Percentiles rank a stretch among this genome's conserved stretches.
Conservation (phyloP, 352 stramenopile species). For the Phytophthora palmivora region DNA sequence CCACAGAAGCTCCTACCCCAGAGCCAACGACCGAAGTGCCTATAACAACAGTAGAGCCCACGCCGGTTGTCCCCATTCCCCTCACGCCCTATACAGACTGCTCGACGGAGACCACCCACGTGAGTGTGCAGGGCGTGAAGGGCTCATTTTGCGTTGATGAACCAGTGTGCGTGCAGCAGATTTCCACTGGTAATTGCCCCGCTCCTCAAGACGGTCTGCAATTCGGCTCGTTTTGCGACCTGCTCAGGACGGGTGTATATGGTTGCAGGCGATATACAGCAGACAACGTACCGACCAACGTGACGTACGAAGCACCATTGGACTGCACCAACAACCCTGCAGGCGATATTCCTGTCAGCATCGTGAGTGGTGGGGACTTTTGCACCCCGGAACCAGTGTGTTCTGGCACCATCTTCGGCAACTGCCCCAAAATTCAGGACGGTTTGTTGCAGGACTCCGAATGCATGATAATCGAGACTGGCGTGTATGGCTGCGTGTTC, state of each 20-base stretch:
- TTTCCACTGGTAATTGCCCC: slow-evolving; percentile 46
- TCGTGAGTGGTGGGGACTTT: slow-evolving; percentile 27
- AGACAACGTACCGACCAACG: slow-evolving; percentile 31
- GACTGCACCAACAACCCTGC: slow-evolving; percentile 40
- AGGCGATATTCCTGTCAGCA: slow-evolving; percentile 38
- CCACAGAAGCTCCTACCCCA: neutral
- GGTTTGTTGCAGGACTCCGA: slow-evolving; percentile 35
- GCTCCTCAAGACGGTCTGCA: slow-evolving; percentile 41
- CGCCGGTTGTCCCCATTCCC: slow-evolving; percentile 9
- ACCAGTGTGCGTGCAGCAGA: slow-evolving; percentile 37
- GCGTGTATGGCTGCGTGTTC: slow-evolving; percentile 50
- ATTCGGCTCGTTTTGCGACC: slow-evolving; percentile 51
- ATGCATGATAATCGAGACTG: slow-evolving; percentile 38
- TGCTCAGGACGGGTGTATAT: slow-evolving; percentile 50
- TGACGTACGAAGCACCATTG: slow-evolving; percentile 31
- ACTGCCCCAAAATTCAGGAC: slow-evolving; percentile 42
- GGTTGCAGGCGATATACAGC: slow-evolving; percentile 48
- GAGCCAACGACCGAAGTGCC: slow-evolving; percentile 6
- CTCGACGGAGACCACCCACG: slow-evolving; percentile 9
- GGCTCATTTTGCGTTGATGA: slow-evolving; percentile 52
- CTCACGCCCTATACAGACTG: slow-evolving; percentile 15
- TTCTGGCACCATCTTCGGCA: slow-evolving; percentile 40
- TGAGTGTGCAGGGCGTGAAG: slow-evolving; percentile 50
- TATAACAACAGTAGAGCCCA: neutral
- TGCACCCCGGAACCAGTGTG: slow-evolving; percentile 40